Evolutionary conservation across 1,139 yeast species (phyloP), one percentile per base, ranked within the genome.

Genomic region (Torulaspora pretoriensis): DNA sequence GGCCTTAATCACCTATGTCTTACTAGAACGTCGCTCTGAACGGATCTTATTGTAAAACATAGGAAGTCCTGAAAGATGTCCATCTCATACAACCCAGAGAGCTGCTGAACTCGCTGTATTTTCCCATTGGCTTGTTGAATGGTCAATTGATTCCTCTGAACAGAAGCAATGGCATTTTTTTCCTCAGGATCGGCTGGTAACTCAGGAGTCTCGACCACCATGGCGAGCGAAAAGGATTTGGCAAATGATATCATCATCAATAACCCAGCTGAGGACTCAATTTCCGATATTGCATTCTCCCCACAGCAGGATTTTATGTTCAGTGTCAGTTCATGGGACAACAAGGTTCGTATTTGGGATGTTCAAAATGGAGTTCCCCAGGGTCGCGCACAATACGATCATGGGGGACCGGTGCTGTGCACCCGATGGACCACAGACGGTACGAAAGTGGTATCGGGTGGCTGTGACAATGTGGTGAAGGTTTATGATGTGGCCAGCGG

Each of bases 311-410:
- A 94, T 56, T 71, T 81, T 49, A 67, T 83, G 47, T 68, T 79
- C 45, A 80, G 95, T 2, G 95, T 81, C 2, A 78, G 95, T 8
- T 83, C 95, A 31, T 94, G 99, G 98, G 99, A 94, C 68, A 86
- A 85, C 59, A 89, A 89, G 63, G 96, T 88, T 30, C 76, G 98
- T 48, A 83, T 94, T 48, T 94, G 94, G 72, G 97, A 92, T 64
- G 80, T 90, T 22, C 80, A 80, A 52, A 78, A 74, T 53, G 79
- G 80, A 28, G 67, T 68, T 31, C 71, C 81, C 2, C 94, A 86
- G 58, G 97, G 97, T 6, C 71, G 96, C 43, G 96, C 97, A 1
- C 66, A 90, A 61, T 90, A 77, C 63, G 96, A 88, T 59, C 97
- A 92, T 61, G 86, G 82, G 26, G 97, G 79, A 0, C 97, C 98